A percentile compares a stretch with the other conserved stretches of the same genome.
Conservation (phyloP, 257 asterid species). For the Ocimum tenuiflorum region DNA sequence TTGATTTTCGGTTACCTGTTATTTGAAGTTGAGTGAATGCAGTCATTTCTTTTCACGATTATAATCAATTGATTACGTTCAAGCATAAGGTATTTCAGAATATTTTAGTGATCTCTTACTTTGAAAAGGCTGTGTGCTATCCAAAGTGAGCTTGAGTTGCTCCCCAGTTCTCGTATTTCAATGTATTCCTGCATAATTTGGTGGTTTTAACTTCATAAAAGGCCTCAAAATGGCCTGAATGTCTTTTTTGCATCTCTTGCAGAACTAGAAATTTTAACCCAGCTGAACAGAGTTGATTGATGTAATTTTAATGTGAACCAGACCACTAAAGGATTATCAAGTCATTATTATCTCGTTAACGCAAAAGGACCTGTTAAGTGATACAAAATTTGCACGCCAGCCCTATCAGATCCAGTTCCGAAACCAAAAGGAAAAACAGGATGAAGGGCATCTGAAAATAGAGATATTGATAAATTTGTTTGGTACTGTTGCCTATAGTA, state of each 20-base stretch:
- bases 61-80: neutral
- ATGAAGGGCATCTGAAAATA: neutral
- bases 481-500: neutral
- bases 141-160: neutral
- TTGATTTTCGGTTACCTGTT: neutral
- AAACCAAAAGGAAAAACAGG: too few species aligned
- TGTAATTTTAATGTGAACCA: neutral
- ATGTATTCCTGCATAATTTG: too few species aligned
- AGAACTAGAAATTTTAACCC: neutral
- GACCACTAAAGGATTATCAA: neutral
- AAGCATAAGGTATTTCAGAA: neutral
- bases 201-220: constrained; percentile 3
- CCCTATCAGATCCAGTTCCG: too few species aligned
- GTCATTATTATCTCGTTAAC: too few species aligned
- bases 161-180: neutral
- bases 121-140: neutral
- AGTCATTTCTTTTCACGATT: neutral
- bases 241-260: neutral
- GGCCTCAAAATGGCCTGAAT: neutral
- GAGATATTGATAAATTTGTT: neutral
- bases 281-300: neutral
- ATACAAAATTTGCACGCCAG: too few species aligned
- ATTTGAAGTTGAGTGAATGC: neutral
- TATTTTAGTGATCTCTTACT: neutral
- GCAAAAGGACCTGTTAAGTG: too few species aligned